Conservation (phyloP, 257 asterid species). For the Solanum bulbocastanum region DNA sequence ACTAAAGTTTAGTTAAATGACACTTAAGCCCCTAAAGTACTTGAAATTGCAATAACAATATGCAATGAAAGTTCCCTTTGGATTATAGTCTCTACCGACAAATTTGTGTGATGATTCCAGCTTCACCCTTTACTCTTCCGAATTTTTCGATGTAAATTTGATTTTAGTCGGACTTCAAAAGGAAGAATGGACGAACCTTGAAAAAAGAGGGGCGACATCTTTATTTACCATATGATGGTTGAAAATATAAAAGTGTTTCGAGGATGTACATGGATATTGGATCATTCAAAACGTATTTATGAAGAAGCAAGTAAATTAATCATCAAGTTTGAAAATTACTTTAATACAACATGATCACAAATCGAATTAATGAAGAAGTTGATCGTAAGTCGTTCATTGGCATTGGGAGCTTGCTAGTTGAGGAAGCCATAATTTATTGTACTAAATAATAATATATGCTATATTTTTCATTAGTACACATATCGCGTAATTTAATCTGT, state of each 20-base stretch:
- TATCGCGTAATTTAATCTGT: not conserved
- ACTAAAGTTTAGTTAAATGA: not conserved
- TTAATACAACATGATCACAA: not conserved
- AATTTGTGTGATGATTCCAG: not conserved
- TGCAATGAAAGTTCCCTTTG: not conserved
- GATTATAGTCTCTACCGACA: not conserved
- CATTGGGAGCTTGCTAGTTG: not conserved
- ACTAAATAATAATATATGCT: not conserved
- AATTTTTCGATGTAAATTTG: not conserved
- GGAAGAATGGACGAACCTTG: too few species aligned
- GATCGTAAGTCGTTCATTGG: not conserved
- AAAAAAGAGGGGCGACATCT: not conserved
- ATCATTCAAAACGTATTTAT: not conserved
- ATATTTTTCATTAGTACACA: not conserved
- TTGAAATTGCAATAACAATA: not conserved
- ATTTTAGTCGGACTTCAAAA: not conserved
- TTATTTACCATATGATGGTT: not conserved
- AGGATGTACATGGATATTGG: not conserved
- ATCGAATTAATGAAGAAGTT: not conserved
- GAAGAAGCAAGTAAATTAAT: not conserved
- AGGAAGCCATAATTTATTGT: not conserved
- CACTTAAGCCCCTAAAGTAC: not conserved
- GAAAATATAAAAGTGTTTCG: not conserved
- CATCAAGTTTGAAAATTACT: not conserved
- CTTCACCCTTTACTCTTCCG: not conserved